Percentiles rank a stretch among this genome's conserved stretches.
phyloP scores from a whole-genome alignment of 306 rosid species.

The Heteromeles arbutifolia region DNA sequence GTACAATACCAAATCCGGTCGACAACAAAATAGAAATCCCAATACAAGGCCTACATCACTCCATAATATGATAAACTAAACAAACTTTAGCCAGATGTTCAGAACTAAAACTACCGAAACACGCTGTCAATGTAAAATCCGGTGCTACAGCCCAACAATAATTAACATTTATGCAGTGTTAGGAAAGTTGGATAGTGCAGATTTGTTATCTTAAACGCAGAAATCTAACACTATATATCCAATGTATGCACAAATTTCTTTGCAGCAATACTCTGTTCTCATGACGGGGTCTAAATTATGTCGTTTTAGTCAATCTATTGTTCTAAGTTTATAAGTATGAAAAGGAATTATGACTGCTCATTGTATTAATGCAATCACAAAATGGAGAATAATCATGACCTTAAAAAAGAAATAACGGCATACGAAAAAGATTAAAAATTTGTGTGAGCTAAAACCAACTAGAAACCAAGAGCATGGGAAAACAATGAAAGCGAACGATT shows the following conservation, averaged over 20 bases:
- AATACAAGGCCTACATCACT: background rate
- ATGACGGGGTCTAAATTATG: background rate
- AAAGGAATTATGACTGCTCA: background rate
- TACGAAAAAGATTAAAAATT: background rate
- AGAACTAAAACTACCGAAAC: background rate
- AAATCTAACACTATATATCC: background rate
- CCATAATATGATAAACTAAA: background rate
- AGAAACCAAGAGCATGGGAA: background rate
- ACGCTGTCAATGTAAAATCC: background rate
- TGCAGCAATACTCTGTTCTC: background rate
- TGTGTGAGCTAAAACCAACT: background rate
- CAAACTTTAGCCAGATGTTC: background rate
- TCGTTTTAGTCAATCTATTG: background rate
- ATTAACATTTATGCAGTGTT: background rate
- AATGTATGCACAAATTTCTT: background rate
- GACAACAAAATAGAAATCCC: background rate
- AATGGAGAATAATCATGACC: background rate
- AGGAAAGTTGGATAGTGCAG: background rate
- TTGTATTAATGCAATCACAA: background rate
- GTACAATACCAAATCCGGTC: background rate
- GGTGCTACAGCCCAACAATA: background rate
- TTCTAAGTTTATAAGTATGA: background rate
- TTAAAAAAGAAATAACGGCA: background rate
- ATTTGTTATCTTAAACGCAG: constrained; percentile 7
- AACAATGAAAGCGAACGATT: background rate